A percentile compares a stretch with the other conserved stretches of the same genome.
Conservation (phyloP, 495 filamentous ascomycete species). For the Talaromyces trachyspermus region DNA sequence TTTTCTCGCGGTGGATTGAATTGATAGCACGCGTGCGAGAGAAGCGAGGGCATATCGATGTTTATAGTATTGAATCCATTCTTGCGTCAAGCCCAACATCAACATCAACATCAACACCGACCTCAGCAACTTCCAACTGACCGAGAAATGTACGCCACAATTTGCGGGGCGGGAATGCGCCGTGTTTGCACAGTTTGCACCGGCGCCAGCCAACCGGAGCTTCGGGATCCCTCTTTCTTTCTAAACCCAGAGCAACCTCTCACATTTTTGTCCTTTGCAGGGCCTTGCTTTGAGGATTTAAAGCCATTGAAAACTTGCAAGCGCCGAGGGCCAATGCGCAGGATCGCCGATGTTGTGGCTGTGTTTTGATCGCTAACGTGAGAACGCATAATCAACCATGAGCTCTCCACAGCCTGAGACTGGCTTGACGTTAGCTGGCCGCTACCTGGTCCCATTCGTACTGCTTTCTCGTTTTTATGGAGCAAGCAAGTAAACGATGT, state of each 20-base stretch:
- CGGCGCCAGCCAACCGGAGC: slow-evolving; percentile 6
- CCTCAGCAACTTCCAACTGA: too few species aligned
- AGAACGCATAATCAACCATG: slow-evolving; percentile 19
- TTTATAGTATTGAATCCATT: slow-evolving; percentile 4
- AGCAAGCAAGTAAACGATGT: slow-evolving; percentile 28
- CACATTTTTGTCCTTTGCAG: slow-evolving; percentile 9
- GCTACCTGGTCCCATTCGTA: slow-evolving; percentile 36
- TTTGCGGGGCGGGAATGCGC: slow-evolving; percentile 3
- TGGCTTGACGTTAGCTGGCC: slow-evolving; percentile 31
- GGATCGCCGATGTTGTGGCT: background rate
- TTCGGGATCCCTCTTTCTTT: slow-evolving; percentile 1
- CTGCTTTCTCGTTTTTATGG: slow-evolving; percentile 29
- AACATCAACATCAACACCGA: too few species aligned
- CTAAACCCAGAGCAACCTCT: background rate
- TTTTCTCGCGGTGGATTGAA: background rate
- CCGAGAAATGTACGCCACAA: too few species aligned
- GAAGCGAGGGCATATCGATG: background rate
- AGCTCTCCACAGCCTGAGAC: slow-evolving; percentile 26
- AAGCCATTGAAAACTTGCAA: background rate
- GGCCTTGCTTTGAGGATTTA: background rate
- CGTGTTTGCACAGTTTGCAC: slow-evolving; percentile 30
- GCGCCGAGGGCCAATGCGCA: background rate
- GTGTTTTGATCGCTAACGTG: background rate
- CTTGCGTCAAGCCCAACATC: background rate
- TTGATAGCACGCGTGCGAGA: background rate